Evolutionary conservation across 345 rosid species (phyloP), one percentile per base, ranked within the genome.

Genomic region (Eucalyptus marginata): DNA sequence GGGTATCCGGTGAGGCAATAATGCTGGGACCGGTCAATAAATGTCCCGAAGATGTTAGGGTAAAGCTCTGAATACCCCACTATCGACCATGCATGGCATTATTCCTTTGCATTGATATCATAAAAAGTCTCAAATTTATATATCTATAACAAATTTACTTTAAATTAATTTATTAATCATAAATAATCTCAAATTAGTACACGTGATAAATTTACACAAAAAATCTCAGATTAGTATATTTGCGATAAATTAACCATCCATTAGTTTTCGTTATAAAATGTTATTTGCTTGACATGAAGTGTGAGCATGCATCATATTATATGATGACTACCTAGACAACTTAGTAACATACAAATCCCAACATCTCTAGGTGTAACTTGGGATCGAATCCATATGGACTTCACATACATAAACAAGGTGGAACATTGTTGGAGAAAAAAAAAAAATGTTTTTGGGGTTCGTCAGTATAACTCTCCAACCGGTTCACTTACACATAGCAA

Each of bases 181-280:
- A 52, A 52, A 18, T 7, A 52, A 52, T 7, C 1, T 1, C 1
- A 52, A 52, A 52, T 52, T 0, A 52, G 9, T 52, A 52, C 0
- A 52, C 0, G 10, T 18, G 10, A 52, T 52, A 18, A 51, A 51
- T 51, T 17, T 51, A 51, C 1, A 51, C 22, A 51, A 51, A 51
- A 50, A 51, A 0, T 6, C 8, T 51, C 0, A 51, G 0, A 51
- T 51, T 51, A 2, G 0, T 16, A 16, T 0, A 50, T 50, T 50
- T 50, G 0, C 1, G 0, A 16, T 50, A 16, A 51, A 51, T 51
- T 51, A 3, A 51, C 0, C 2, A 1, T 52, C 1, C 0, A 52
- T 17, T 52, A 17, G 0, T 31, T 36, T 40, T 52, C 4, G 43
- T 36, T 33, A 33, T 0, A 33, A 10, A 18, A 68, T 68, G 7